Base-by-base conservation (phyloP, 495 filamentous ascomycete species). In the Echria macrotheca region DNA sequence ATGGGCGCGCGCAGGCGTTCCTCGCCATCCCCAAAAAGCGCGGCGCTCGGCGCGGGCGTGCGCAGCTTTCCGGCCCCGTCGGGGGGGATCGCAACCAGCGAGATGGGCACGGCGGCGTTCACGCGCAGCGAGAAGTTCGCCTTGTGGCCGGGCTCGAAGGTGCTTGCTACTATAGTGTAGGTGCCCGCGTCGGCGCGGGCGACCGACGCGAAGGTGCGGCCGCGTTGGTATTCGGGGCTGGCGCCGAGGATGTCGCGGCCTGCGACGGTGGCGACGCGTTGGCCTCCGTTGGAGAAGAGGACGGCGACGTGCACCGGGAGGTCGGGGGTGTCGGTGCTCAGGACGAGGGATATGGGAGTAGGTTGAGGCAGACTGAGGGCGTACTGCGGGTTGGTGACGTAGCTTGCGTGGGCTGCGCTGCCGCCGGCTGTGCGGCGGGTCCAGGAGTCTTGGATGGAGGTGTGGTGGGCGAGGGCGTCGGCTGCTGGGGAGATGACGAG, bases 141-240 rank as follows among this genome's bases (percentile, higher is more conserved):
- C 2, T 79, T 66, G 59, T 91, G 85, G 23, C 81, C 81, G 0
- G 83, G 77, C 36, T 95, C 88, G 60, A 94, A 96, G 1, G 93
- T 95, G 6, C 85, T 90, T 55, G 81, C 85, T 9, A 97, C 82
- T 38, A 95, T 75, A 0, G 89, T 96, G 66, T 97, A 97, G 0
- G 72, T 75, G 2, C 91, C 91, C 2, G 72, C 64, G 21, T 77
- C 75, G 6, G 91, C 64, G 5, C 60, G 61, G 11, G 65, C 61
- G 10, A 78, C 63, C 45, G 85, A 79, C 3, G 83, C 82, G 28
- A 88, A 65, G 5, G 85, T 88, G 56, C 84, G 86, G 22, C 85
- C 86, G 9, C 82, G 83, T 25, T 83, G 79, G 68, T 98, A 95
- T 37, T 96, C 91, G 11, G 86, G 86, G 32, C 85, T 89, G 42